A percentile compares a stretch with the other conserved stretches of the same genome.
Conservation (phyloP, 179 eudicot species). For the Corrigiola litoralis region DNA sequence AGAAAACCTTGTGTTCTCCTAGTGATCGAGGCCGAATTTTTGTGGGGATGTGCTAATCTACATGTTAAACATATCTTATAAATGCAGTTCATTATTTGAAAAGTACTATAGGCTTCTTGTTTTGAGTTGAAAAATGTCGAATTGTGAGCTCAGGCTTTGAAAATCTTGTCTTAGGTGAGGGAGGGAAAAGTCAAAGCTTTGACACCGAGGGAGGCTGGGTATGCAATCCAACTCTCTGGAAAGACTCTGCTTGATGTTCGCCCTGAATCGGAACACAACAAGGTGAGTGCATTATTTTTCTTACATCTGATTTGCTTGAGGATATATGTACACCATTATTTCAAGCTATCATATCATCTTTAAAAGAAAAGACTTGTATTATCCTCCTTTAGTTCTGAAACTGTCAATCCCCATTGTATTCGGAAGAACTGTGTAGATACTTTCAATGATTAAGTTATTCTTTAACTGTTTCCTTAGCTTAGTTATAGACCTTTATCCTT, state of each 20-base stretch:
- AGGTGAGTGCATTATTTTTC: conserved; percentile 38
- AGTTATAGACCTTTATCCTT: too few species aligned
- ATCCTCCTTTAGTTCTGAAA: too few species aligned
- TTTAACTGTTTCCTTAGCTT: too few species aligned
- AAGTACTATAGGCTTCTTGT: conserved; percentile 1
- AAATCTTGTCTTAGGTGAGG: conserved; percentile 54
- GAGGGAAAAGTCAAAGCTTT: conserved; percentile 82
- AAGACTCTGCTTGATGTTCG: conserved; percentile 88
- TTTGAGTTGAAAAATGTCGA: conserved; percentile 16
- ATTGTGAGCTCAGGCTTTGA: conserved; percentile 23
- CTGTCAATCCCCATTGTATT: too few species aligned
- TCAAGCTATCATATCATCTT: background rate
- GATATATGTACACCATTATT: background rate
- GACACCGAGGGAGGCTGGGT: conserved; percentile 89
- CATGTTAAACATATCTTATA: background rate
- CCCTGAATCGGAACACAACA: conserved; percentile 67
- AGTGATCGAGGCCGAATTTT: background rate
- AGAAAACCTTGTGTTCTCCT: background rate
- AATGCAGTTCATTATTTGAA: background rate
- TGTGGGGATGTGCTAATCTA: conserved; percentile 1
- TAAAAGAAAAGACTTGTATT: too few species aligned
- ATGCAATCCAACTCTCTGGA: conserved; percentile 80
- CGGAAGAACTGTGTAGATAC: too few species aligned
- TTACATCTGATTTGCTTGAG: conserved; percentile 3
- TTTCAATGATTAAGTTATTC: too few species aligned